Percentiles rank a stretch among this genome's conserved stretches.
Evolutionary conservation across 306 rosid species (phyloP).

Genomic region (Pterocarpus macrocarpus): DNA sequence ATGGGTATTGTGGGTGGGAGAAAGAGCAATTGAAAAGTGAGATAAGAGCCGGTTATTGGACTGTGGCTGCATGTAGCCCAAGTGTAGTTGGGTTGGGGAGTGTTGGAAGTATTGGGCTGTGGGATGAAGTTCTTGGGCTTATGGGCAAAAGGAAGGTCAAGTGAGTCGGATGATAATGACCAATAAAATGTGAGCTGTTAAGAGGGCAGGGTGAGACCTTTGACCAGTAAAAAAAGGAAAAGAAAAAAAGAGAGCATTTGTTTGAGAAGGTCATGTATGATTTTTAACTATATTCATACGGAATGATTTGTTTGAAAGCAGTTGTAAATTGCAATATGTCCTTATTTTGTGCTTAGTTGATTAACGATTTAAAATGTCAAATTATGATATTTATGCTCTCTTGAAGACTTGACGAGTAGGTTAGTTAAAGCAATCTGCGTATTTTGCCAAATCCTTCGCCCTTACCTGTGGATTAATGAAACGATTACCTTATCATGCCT

Average conservation of each 20-base stretch:
- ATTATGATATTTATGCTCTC: background rate
- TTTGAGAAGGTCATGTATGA: conserved; percentile 19
- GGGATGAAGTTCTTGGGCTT: conserved; percentile 86
- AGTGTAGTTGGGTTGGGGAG: conserved; percentile 63
- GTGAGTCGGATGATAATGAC: conserved; percentile 42
- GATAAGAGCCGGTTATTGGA: conserved; percentile 82
- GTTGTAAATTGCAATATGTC: conserved; percentile 16
- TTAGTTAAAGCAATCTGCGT: too few relatives aligned
- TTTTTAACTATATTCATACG: background rate
- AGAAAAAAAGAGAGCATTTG: background rate
- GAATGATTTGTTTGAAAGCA: background rate
- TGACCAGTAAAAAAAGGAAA: too few relatives aligned
- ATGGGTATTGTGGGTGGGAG: conserved; percentile 97
- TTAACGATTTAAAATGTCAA: background rate
- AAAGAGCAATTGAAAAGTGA: conserved; percentile 74
- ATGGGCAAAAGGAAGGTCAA: conserved; percentile 74
- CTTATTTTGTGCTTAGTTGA: background rate
- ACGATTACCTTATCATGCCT: too few relatives aligned
- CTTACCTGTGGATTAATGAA: too few relatives aligned
- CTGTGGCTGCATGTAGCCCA: conserved; percentile 90
- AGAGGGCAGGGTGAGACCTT: too few relatives aligned
- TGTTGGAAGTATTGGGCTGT: conserved; percentile 65
- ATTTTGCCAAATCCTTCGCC: too few relatives aligned
- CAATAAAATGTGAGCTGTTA: background rate
- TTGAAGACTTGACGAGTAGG: background rate